These are phyloP conservation scores for Nidula microcarpa DNA, from an alignment of 768 basidiomycete genomes.

Conservation along the genomic window DNA sequence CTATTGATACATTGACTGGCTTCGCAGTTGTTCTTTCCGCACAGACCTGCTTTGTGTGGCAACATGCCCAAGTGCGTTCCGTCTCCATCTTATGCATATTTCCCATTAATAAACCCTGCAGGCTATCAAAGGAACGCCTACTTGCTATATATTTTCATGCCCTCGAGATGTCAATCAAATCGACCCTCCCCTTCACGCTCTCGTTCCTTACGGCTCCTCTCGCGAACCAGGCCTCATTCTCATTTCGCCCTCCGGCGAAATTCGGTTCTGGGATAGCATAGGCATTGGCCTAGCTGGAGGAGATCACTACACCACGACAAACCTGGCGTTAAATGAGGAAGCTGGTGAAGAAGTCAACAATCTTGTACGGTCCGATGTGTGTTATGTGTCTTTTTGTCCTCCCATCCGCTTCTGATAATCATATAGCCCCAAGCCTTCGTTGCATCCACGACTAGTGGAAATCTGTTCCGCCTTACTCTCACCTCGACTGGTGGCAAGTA, in stretches of 20 bases:
- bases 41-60: slow-evolving; percentile 82
- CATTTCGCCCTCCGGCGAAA: slow-evolving; percentile 62
- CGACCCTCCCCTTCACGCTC: slow-evolving; percentile 50
- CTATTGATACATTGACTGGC: slow-evolving; percentile 67
- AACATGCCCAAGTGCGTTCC: slow-evolving; percentile 60
- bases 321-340: slow-evolving; percentile 39
- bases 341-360: slow-evolving; percentile 60
- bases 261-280: slow-evolving; percentile 88
- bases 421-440: slow-evolving; percentile 62
- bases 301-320: slow-evolving; percentile 52
- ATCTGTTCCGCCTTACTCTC: slow-evolving; percentile 59
- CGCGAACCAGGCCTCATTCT: slow-evolving; percentile 89
- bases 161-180: slow-evolving; percentile 42
- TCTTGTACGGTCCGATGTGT: slow-evolving; percentile 62
- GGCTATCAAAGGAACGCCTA: slow-evolving; percentile 69
- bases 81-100: background rate
- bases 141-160: slow-evolving; percentile 80
- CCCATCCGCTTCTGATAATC: slow-evolving; percentile 1
- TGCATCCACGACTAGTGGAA: slow-evolving; percentile 64
- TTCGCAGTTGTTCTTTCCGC: slow-evolving; percentile 71
- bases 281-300: slow-evolving; percentile 82
- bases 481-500: slow-evolving; percentile 69
- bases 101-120: slow-evolving; percentile 11
- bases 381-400: slow-evolving; percentile 15
- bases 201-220: slow-evolving; percentile 62